Evolutionary conservation across 129 eudicot genomes (phyloP), one percentile per base, ranked within the genome.

Genomic region (Logfia minima): DNA sequence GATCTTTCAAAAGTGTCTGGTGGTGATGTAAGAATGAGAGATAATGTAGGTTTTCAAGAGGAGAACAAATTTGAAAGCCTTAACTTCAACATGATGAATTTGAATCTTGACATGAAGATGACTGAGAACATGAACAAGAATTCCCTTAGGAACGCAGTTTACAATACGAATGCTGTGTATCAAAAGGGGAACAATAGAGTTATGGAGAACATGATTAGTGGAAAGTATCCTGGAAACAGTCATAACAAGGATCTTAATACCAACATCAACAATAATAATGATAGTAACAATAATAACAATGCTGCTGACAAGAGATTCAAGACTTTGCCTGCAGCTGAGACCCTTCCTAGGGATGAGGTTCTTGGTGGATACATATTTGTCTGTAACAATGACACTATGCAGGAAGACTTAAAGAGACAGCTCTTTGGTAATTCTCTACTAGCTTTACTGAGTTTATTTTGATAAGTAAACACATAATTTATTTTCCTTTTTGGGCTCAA

Each of bases 291-390:
- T 81, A 71, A 71, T 23, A 85, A 52, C 75, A 82, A 74, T 86
- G 88, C 81, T 21, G 82, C 68, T 66, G 99, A 95, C 67, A 95
- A 95, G 77, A 92, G 99, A 87, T 95, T 95, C 70, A 95, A 95
- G 90, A 91, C 99, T 65, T 85, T 95, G 82, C 99, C 99, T 78
- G 99, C 97, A 14, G 97, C 99, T 13, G 99, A 95, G 87, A 95
- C 89, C 0, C 96, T 95, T 45, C 99, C 99, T 1, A 85, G 97
- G 83, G 86, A 95, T 82, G 99, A 91, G 81, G 89, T 89, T 77
- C 96, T 95, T 68, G 99, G 99, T 85, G 99, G 99, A 76, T 95
- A 95, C 80, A 91, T 95, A 79, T 95, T 95, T 89, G 97, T 95
- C 21, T 95, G 99, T 81, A 95, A 95, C 93, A 95, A 95, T 52